These are phyloP conservation scores for Trametes sanguinea DNA, from an alignment of 768 basidiomycete species.

Conservation along the genomic window DNA sequence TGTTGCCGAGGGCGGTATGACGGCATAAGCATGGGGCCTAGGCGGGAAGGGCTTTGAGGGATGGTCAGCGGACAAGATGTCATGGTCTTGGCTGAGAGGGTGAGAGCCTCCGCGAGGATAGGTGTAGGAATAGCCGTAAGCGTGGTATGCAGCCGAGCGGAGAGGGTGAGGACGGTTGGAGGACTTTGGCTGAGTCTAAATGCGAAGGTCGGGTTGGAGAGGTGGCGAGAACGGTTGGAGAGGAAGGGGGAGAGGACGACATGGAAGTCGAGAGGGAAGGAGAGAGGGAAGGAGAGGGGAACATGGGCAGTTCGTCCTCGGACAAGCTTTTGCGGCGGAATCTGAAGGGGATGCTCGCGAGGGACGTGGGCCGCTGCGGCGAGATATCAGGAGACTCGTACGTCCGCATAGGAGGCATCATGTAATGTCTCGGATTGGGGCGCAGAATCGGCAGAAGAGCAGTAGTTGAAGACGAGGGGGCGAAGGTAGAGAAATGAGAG, in stretches of 20 bases:
- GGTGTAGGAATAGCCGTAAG: constrained; percentile 12
- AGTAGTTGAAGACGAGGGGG: background rate
- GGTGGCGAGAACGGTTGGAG: constrained; percentile 8
- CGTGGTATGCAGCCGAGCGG: constrained; percentile 1
- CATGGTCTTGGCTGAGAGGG: background rate
- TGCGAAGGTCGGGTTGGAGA: constrained; percentile 9
- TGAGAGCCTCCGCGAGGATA: constrained; percentile 5
- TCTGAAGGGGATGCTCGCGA: constrained; percentile 22
- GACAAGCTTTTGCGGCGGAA: constrained; percentile 23
- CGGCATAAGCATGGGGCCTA: constrained; percentile 10
- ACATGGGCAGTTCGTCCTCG: constrained; percentile 10
- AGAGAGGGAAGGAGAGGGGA: constrained; percentile 14
- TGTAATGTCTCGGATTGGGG: background rate
- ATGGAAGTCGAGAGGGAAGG: constrained; percentile 14
- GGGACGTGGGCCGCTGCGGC: constrained; percentile 9
- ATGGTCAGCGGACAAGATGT: background rate
- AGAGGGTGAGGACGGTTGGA: constrained; percentile 10
- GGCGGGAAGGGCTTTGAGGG: background rate
- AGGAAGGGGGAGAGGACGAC: constrained; percentile 14
- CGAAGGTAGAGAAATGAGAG: background rate
- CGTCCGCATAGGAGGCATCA: constrained; percentile 11
- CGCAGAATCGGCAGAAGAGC: background rate
- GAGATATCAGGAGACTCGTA: background rate
- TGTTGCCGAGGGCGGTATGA: background rate
- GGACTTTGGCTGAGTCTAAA: background rate